A percentile compares a stretch with the other conserved stretches of the same genome.
Conservation (phyloP, 768 basidiomycete genomes). For the Coprinellus aureogranulatus region DNA sequence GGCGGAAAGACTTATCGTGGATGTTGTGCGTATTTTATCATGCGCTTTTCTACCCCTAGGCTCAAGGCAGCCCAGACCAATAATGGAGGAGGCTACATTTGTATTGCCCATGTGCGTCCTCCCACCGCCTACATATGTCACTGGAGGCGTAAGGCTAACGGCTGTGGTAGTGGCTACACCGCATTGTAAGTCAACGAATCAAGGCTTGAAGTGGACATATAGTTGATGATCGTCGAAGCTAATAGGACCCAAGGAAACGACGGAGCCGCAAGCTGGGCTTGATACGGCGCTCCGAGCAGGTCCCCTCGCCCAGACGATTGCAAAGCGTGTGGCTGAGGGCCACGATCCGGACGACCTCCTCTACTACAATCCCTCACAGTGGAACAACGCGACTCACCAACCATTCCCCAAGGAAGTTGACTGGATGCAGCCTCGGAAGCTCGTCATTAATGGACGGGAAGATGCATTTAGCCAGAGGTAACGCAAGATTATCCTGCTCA, state of each 20-base stretch:
- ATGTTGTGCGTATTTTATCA: constrained; percentile 46
- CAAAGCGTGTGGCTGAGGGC: constrained; percentile 39
- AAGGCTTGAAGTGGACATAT: not conserved
- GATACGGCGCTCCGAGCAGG: constrained; percentile 49
- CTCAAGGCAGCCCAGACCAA: constrained; percentile 35
- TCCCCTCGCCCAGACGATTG: constrained; percentile 49
- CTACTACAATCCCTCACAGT: constrained; percentile 49
- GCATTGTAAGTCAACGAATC: constrained; percentile 30
- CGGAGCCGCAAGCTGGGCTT: constrained; percentile 54
- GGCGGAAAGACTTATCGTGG: constrained; percentile 53
- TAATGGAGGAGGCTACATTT: constrained; percentile 58
- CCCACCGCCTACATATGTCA: not conserved
- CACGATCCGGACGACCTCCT: constrained; percentile 44
- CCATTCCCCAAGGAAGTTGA: constrained; percentile 39
- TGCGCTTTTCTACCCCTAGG: too few species aligned
- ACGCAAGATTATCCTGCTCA: too few species aligned
- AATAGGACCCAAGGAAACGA: constrained; percentile 48
- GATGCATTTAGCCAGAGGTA: constrained; percentile 54
- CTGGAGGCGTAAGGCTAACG: not conserved
- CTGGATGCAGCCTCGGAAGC: constrained; percentile 46
- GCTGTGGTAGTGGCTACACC: constrained; percentile 41
- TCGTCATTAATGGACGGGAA: constrained; percentile 43
- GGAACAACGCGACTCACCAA: constrained; percentile 46
- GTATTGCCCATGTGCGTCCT: constrained; percentile 52
- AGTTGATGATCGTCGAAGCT: constrained; percentile 33